Evolutionary conservation across 495 filamentous ascomycete species (phyloP).

Genomic region (Xylaria flabelliformis): DNA sequence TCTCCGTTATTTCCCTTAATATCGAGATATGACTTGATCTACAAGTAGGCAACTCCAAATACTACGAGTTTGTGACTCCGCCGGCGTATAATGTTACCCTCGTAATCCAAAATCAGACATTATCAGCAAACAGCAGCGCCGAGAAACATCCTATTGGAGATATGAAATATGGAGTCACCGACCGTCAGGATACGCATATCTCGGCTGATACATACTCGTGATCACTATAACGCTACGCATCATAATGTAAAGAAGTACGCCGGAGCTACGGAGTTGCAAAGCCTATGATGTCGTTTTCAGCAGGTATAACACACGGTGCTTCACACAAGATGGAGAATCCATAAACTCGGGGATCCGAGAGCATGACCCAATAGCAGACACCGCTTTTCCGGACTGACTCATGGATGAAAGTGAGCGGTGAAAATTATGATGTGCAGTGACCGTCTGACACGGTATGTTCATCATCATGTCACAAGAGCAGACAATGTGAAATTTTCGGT

Average conservation of each 20-base stretch:
- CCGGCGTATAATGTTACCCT: not conserved
- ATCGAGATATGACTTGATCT: not conserved
- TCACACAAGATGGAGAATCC: not conserved
- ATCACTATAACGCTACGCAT: not conserved
- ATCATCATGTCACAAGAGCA: not conserved
- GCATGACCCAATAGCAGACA: not conserved
- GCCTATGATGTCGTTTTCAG: not conserved
- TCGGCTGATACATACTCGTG: not conserved
- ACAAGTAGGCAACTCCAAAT: not conserved
- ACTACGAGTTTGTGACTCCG: not conserved
- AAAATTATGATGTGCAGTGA: not conserved
- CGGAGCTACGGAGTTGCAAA: not conserved
- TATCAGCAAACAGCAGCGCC: not conserved
- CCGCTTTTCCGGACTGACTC: not conserved
- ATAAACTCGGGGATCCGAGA: not conserved
- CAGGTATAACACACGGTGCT: not conserved
- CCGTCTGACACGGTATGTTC: not conserved
- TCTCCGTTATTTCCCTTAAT: constrained; percentile 14
- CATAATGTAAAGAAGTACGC: too few relatives aligned
- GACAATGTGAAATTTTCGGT: not conserved
- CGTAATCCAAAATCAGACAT: not conserved
- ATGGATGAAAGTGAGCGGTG: not conserved
- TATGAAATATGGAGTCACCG: not conserved
- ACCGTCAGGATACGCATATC: not conserved
- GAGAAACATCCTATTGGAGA: not conserved